Evolutionary conservation across 192 early-diverging fungal genomes (phyloP), one percentile per base, ranked within the genome.

Genomic region (Coemansia sp.): DNA sequence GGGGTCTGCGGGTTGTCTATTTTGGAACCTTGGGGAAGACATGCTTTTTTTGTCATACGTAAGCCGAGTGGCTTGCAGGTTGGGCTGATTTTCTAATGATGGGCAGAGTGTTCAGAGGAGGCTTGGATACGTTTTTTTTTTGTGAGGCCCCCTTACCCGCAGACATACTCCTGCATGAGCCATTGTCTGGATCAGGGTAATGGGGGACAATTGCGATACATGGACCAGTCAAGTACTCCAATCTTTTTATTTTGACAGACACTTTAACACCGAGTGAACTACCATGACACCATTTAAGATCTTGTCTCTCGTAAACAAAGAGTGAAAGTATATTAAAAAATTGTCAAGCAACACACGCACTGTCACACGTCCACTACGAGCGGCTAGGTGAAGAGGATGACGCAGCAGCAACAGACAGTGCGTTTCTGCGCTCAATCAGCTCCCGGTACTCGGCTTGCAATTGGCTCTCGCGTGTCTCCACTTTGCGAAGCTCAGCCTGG

Each of bases 401-500:
- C 10, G 22, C 71, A n/a, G 65, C 57, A 44, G 73, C 46, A 10
- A 60, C 72, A 6, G 40, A 49, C 29, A 79, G 55, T 41, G 50
- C 66, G 50, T 77, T 69, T 27, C 72, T 65, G 40, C 74, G 87
- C 53, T 87, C 86, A 31, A 76, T 50, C 40, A 93, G 71, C 33
- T 76, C 86, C 67, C 79, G 84, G 67, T 94, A 95, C 62, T 84
- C 83, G 7, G 83, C 78, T 86, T 95, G 93, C 71, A 92, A 69
- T 5, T 87, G 87, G 36, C 70, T 82, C 78, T 86, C 91, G 65
- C 84, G 64, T 0, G 74, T 61, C 53, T 87, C 78, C 4, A 77
- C 76, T 38, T 73, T 64, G 31, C 78, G 68, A 24, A 85, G 64
- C 66, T 87, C 85, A 27, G 80, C 77, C 61, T 85, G 65, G 7